phyloP scores from a whole-genome alignment of 2,329 filamentous ascomycete genomes.

The Hortaea werneckii region DNA sequence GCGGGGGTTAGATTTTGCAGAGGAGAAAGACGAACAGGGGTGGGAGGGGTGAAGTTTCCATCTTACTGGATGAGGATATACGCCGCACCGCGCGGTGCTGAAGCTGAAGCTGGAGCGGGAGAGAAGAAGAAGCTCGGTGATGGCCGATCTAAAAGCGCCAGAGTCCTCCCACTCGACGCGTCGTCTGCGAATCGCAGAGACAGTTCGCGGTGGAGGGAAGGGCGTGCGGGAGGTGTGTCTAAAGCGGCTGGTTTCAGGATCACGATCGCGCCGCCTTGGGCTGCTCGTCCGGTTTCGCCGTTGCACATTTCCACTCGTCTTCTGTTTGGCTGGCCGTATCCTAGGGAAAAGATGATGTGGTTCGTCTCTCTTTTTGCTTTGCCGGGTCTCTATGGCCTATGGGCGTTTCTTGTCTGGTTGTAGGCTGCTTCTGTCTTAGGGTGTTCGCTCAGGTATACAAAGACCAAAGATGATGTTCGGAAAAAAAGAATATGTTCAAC shows the following conservation, averaged over 20 bases:
- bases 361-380: neutral
- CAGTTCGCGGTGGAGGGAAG: slow-evolving; percentile 5
- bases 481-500: no score
- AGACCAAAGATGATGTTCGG: no score
- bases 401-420: no score
- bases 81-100: neutral
- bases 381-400: no score
- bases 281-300: slow-evolving; percentile 7
- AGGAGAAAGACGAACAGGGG: no score
- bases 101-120: no score
- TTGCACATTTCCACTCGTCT: slow-evolving; percentile 5
- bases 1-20: no score
- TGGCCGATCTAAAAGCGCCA: slow-evolving; percentile 5
- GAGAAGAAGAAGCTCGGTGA: no score
- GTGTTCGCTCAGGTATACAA: no score
- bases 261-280: slow-evolving; percentile 14
- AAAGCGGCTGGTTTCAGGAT: slow-evolving; percentile 5
- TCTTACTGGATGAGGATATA: slow-evolving; percentile 14
- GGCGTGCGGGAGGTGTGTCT: no score
- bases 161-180: slow-evolving; percentile 2
- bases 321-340: neutral
- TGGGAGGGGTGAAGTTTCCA: neutral
- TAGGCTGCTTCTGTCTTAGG: no score
- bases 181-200: slow-evolving; percentile 8
- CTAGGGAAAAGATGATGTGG: neutral